Evolutionary conservation across 345 rosid genomes (phyloP).

Genomic region (Linum trigynum): DNA sequence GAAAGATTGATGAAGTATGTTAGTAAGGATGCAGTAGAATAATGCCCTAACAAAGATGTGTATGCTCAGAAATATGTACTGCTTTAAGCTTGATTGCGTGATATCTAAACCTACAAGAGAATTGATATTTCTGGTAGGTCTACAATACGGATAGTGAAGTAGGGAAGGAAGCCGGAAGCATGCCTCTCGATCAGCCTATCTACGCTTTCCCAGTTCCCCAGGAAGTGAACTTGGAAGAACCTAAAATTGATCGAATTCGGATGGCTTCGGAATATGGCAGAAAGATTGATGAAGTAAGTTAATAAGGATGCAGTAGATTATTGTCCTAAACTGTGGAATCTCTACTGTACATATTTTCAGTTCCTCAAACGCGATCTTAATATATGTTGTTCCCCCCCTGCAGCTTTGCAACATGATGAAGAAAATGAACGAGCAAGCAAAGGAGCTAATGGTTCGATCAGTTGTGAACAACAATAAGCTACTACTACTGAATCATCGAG

Average conservation of each 20-base stretch:
- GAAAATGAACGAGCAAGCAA: slow-evolving; percentile 83
- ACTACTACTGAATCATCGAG: slow-evolving; percentile 81
- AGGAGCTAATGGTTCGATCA: slow-evolving; percentile 72
- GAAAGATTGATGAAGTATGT: slow-evolving; percentile 79
- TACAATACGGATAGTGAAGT: slow-evolving; percentile 23
- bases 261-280: slow-evolving; percentile 74
- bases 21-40: not conserved
- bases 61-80: not conserved
- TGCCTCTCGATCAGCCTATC: slow-evolving; percentile 17
- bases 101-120: slow-evolving; percentile 7
- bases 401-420: slow-evolving; percentile 75
- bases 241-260: slow-evolving; percentile 42
- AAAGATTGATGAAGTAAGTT: slow-evolving; percentile 77
- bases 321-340: not conserved
- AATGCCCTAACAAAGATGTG: slow-evolving; percentile 3
- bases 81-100: slow-evolving; percentile 1
- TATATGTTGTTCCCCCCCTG: slow-evolving; percentile 5
- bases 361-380: not conserved
- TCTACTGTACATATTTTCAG: not conserved
- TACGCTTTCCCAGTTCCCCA: slow-evolving; percentile 21
- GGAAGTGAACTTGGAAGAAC: slow-evolving; percentile 32
- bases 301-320: not conserved
- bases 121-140: slow-evolving; percentile 26
- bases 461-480: slow-evolving; percentile 67
- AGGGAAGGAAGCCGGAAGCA: slow-evolving; percentile 19